Evolutionary conservation across 495 filamentous ascomycete species (phyloP), one percentile per base, ranked within the genome.

Genomic region (Xylaria bambusicola): DNA sequence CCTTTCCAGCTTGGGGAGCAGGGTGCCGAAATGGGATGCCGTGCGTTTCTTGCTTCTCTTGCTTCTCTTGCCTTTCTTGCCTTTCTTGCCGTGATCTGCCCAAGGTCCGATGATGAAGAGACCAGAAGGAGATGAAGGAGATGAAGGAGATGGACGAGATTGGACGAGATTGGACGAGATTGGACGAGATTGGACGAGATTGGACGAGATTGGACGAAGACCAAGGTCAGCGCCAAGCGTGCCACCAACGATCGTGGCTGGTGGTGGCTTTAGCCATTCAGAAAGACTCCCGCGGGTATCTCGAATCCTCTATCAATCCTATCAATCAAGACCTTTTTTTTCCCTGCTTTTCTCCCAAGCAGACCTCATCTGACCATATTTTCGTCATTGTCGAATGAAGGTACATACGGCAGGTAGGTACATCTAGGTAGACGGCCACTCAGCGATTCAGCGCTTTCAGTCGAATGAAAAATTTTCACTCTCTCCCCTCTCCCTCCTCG

Each of bases 391-490:
- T 38, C 17, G 20, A 52, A 33, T 33, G 31, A 6, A 33, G 10
- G 5, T 10, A 33, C n/a, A n/a, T n/a, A n/a, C n/a, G n/a, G n/a
- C n/a, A n/a, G n/a, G n/a, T n/a, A n/a, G n/a, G n/a, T n/a, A n/a
- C 44, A 51, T 36, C 36, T 13, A 7, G 36, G 35, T 15, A n/a
- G n/a, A n/a, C n/a, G n/a, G 7, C 20, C 33, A 44, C 54, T 9
- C 54, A 38, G 31, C 44, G 31, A 17, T 26, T 36, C 55, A 48
- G 31, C 29, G 49, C 23, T 31, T 13, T 41, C 23, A 49, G 17
- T 24, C 55, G 33, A 49, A 57, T 49, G 45, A 57, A 57, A 57
- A 49, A 40, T 57, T 57, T 49, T 57, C 45, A 27, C 33, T 26
- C 49, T 52, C 36, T 33, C 31, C 31, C 31, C 31, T 33, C 31